These are phyloP conservation scores for Thamnidium elegans DNA, from an alignment of 192 early-diverging fungal genomes.

Conservation along the genomic window DNA sequence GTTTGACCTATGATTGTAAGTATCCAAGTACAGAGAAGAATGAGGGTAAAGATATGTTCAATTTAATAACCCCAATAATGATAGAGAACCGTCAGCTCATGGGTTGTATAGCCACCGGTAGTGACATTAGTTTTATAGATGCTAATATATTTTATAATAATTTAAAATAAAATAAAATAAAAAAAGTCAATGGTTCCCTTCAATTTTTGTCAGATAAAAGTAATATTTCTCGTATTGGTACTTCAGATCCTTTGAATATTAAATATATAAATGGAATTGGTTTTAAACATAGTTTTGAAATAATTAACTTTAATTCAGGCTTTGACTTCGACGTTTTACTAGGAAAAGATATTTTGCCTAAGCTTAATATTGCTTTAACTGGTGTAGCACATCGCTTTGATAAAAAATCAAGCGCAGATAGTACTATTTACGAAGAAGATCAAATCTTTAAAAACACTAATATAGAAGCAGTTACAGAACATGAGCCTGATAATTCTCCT, in stretches of 20 bases:
- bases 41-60: too few species aligned
- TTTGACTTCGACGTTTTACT: neutral
- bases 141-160: too few species aligned
- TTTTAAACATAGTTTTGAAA: neutral
- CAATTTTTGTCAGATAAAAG: neutral
- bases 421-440: neutral
- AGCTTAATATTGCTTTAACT: neutral
- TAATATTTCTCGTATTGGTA: neutral
- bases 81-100: too few species aligned
- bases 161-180: too few species aligned
- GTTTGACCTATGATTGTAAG: too few species aligned
- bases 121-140: too few species aligned
- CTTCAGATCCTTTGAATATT: neutral
- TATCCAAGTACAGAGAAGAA: too few species aligned
- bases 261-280: slow-evolving; percentile 3
- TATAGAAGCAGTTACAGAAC: neutral
- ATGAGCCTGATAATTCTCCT: slow-evolving; percentile 13
- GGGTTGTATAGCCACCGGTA: too few species aligned
- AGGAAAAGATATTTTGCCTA: neutral
- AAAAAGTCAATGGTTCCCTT: neutral
- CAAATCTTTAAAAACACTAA: neutral
- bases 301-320: neutral
- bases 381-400: neutral
- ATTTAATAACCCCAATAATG: too few species aligned
- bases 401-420: neutral